Evolutionary conservation across 441 rosid genomes (phyloP), one percentile per base, ranked within the genome.

Genomic region (Breynia disticha): DNA sequence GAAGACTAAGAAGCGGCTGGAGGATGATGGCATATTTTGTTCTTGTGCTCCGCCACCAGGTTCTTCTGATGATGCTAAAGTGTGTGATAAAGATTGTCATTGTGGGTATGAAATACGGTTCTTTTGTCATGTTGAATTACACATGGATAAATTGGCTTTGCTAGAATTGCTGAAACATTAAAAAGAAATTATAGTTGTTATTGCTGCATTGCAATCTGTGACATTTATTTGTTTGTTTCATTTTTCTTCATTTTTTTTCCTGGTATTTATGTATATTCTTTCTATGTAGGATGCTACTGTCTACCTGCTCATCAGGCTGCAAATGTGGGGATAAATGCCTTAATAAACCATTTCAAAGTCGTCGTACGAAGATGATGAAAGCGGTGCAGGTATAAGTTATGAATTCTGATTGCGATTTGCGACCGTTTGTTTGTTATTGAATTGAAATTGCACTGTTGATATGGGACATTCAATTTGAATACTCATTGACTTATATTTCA

Each of bases 11-110:
- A 81, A 67, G 67, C 85, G 85, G 48, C 71, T 78, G 54, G 87
- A 88, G 20, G 95, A 89, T 70, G 95, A 93, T 73, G 99, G 99
- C 55, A 93, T 93, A 60, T 93, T 93, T 75, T 93, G 99, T 72
- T 82, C 99, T 59, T 93, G 99, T 67, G 67, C 71, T 42, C 51
- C 73, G 32, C 75, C 83, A 14, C 77, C 81, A 13, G 90, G 71
- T 69, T 83, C 96, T 61, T 72, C 95, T 9, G 35, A 28, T 0
- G 8, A 28, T 5, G 8, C 35, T 20, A 63, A 60, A 43, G 80
- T 81, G 1, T 87, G 99, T 54, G 90, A 73, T 17, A 80, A 81
- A 77, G 93, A 90, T 70, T 87, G 99, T 77, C 96, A 87, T 66
- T 94, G 99, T 46, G 96, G 99, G 99, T 93, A 89, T 70, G 85